Conservation (phyloP, 768 basidiomycete species). For the Hemileccinum rubropunctum region DNA sequence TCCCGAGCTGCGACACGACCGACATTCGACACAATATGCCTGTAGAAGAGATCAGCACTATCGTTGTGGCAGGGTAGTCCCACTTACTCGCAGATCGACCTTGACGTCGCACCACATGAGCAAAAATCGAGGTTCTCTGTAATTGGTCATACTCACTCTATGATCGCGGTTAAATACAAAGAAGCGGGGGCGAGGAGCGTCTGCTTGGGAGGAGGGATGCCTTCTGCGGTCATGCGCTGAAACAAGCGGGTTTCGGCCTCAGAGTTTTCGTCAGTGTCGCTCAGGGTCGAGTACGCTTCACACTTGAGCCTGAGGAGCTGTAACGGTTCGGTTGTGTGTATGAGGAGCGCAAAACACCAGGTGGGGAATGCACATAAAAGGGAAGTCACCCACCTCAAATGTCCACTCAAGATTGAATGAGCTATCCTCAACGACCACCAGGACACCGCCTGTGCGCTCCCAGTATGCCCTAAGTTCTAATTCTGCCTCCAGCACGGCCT, state of each 20-base stretch:
- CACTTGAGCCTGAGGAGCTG: slow-evolving; percentile 83
- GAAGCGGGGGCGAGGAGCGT: slow-evolving; percentile 76
- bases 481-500: slow-evolving; percentile 90
- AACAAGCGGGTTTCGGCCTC: slow-evolving; percentile 59
- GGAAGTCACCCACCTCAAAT: slow-evolving; percentile 54
- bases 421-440: slow-evolving; percentile 45
- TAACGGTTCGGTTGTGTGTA: neutral
- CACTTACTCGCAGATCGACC: slow-evolving; percentile 84
- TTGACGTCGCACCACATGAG: slow-evolving; percentile 35
- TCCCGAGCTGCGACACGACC: slow-evolving; percentile 84
- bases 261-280: slow-evolving; percentile 75
- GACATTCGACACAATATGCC: slow-evolving; percentile 82
- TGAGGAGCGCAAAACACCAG: slow-evolving; percentile 11
- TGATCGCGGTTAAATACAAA: slow-evolving; percentile 86
- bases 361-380: neutral
- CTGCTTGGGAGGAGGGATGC: slow-evolving; percentile 49
- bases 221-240: slow-evolving; percentile 55
- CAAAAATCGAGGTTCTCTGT: slow-evolving; percentile 16
- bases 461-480: slow-evolving; percentile 88
- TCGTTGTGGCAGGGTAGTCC: slow-evolving; percentile 14
- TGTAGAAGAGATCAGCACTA: slow-evolving; percentile 29
- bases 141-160: slow-evolving; percentile 66
- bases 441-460: slow-evolving; percentile 58
- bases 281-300: slow-evolving; percentile 83
- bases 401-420: slow-evolving; percentile 71